Percentiles rank a stretch among this genome's conserved stretches.
phyloP scores from a whole-genome alignment of 768 basidiomycete species.

The Phaffia australis region DNA sequence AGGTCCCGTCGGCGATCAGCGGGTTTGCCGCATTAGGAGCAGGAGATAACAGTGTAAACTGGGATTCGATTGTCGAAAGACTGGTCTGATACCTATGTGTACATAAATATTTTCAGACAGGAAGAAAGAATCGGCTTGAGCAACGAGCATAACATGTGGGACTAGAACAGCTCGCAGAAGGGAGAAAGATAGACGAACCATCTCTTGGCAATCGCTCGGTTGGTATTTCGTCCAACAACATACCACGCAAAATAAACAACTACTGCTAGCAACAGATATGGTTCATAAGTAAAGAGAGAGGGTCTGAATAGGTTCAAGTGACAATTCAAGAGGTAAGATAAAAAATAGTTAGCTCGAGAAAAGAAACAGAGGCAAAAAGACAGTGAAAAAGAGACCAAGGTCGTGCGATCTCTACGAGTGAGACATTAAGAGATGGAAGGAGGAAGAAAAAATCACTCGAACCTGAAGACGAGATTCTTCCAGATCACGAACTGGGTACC shows the following conservation, averaged over 20 bases:
- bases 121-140: background rate
- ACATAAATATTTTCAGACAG: background rate
- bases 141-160: background rate
- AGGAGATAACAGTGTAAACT: slow-evolving; percentile 1
- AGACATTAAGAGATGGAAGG: too few relatives aligned
- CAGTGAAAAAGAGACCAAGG: too few relatives aligned
- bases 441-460: too few relatives aligned
- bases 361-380: too few relatives aligned
- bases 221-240: slow-evolving; percentile 1
- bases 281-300: slow-evolving; percentile 3
- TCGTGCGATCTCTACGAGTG: too few relatives aligned
- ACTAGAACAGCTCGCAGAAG: too few relatives aligned
- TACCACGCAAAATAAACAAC: slow-evolving; percentile 7
- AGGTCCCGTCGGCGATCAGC: slow-evolving; percentile 16
- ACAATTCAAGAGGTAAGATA: background rate
- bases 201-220: slow-evolving; percentile 3
- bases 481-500: too few relatives aligned
- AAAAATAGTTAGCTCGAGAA: too few relatives aligned
- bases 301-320: background rate
- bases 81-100: slow-evolving; percentile 4
- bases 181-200: background rate
- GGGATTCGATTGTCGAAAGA: slow-evolving; percentile 3
- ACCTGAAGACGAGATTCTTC: too few relatives aligned
- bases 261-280: background rate
- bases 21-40: slow-evolving; percentile 13